Evolutionary conservation across 106 monocot species (phyloP).

Genomic region (Triglochin maritima): DNA sequence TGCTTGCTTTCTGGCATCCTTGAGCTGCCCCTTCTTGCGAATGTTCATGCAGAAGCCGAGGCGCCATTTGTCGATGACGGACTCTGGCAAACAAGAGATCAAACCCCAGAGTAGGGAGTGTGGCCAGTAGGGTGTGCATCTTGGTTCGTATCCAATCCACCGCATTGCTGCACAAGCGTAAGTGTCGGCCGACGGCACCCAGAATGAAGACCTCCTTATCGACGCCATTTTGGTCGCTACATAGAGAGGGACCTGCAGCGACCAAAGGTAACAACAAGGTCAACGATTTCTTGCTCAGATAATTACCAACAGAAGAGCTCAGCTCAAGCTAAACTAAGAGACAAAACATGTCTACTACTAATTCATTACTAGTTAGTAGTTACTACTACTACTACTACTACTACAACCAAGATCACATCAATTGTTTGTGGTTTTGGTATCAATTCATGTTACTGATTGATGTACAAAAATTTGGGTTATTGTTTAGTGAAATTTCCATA

Average conservation of each 20-base stretch:
- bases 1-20: slow-evolving; percentile 52
- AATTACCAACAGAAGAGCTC: background rate
- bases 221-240: slow-evolving; percentile 98
- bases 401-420: too few relatives aligned
- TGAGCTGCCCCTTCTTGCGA: slow-evolving; percentile 64
- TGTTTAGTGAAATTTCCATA: too few relatives aligned
- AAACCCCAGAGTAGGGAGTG: slow-evolving; percentile 72
- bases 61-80: slow-evolving; percentile 57
- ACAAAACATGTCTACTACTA: too few relatives aligned
- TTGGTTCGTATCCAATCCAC: slow-evolving; percentile 67
- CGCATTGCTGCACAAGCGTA: slow-evolving; percentile 52
- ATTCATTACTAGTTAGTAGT: too few relatives aligned
- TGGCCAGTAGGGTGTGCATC: slow-evolving; percentile 95
- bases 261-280: slow-evolving; percentile 4
- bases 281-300: background rate
- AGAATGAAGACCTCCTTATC: slow-evolving; percentile 63
- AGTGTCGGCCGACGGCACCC: slow-evolving; percentile 61
- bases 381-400: too few relatives aligned
- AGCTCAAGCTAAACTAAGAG: background rate
- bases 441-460: too few relatives aligned
- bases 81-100: slow-evolving; percentile 47
- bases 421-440: too few relatives aligned
- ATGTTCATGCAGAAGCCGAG: slow-evolving; percentile 52
- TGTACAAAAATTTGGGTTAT: too few relatives aligned
- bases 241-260: slow-evolving; percentile 63